A percentile compares a stretch with the other conserved stretches of the same genome.
Conservation (phyloP, 768 basidiomycete genomes). For the Candolleomyces aberdarensis region DNA sequence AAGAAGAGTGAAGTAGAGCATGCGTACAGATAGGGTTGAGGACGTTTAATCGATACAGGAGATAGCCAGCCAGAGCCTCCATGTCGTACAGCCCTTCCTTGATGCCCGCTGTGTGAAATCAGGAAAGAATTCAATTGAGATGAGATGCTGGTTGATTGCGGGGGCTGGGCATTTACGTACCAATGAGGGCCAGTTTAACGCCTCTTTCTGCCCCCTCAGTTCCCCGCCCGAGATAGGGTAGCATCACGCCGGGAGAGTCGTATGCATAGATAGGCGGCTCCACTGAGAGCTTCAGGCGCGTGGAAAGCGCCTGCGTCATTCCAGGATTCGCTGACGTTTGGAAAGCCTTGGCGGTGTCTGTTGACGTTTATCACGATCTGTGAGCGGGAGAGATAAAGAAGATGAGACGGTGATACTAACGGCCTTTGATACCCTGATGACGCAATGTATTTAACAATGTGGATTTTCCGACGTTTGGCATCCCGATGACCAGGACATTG, state of each 20-base stretch:
- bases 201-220: slow-evolving; percentile 85
- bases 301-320: slow-evolving; percentile 85
- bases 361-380: slow-evolving; percentile 3
- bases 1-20: slow-evolving; percentile 12
- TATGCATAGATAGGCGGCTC: slow-evolving; percentile 88
- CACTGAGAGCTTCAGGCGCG: slow-evolving; percentile 78
- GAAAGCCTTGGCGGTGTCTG: slow-evolving; percentile 85
- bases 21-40: slow-evolving; percentile 68
- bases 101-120: slow-evolving; percentile 68
- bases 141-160: background rate
- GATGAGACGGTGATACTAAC: slow-evolving; percentile 44
- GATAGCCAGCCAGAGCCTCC: slow-evolving; percentile 81
- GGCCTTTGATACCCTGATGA: slow-evolving; percentile 81
- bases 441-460: slow-evolving; percentile 89
- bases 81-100: slow-evolving; percentile 89
- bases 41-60: slow-evolving; percentile 80
- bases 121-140: slow-evolving; percentile 1
- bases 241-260: slow-evolving; percentile 96
- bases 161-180: slow-evolving; percentile 46
- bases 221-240: slow-evolving; percentile 89
- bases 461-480: slow-evolving; percentile 99
- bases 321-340: slow-evolving; percentile 89
- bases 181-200: slow-evolving; percentile 89
- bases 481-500: slow-evolving; percentile 92
- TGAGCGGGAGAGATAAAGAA: slow-evolving; percentile 1